Conservation (phyloP, 768 basidiomycete genomes). For the Mycena kentingensis region DNA sequence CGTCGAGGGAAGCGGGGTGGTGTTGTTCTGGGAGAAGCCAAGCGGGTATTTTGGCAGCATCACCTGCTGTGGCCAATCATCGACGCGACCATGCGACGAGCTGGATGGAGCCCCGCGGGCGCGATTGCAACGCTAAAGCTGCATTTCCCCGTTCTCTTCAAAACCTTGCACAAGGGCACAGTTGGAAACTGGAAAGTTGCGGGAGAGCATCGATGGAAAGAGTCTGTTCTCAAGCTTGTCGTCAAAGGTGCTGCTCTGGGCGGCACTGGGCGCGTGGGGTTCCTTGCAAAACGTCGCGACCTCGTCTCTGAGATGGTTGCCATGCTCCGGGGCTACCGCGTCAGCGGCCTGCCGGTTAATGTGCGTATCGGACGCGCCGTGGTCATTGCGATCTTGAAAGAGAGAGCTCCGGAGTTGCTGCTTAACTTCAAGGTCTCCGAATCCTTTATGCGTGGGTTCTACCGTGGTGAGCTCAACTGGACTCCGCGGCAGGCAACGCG, state of each 20-base stretch:
- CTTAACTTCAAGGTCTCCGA: conserved; percentile 19
- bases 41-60: conserved; percentile 22
- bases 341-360: conserved; percentile 18
- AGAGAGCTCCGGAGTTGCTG: conserved; percentile 11
- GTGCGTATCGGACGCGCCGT: conserved; percentile 17
- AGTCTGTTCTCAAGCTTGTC: too few species aligned
- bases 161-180: neutral
- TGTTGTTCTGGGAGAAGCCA: conserved; percentile 1
- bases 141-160: conserved; percentile 5
- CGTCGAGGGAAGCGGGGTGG: conserved; percentile 18
- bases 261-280: conserved; percentile 16
- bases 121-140: conserved; percentile 2
- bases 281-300: conserved; percentile 17
- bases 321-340: conserved; percentile 14
- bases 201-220: conserved; percentile 2
- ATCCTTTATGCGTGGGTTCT: conserved; percentile 22
- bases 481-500: conserved; percentile 16
- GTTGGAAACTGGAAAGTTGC: conserved; percentile 5
- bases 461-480: conserved; percentile 21
- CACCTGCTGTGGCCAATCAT: conserved; percentile 24
- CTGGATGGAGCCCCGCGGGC: conserved; percentile 2
- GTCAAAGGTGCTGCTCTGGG: conserved; percentile 2
- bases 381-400: conserved; percentile 18
- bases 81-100: neutral
- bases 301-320: conserved; percentile 17